These are phyloP conservation scores for Pseudopithomyces maydicus DNA, from an alignment of 2,329 filamentous ascomycete species.

Conservation along the genomic window DNA sequence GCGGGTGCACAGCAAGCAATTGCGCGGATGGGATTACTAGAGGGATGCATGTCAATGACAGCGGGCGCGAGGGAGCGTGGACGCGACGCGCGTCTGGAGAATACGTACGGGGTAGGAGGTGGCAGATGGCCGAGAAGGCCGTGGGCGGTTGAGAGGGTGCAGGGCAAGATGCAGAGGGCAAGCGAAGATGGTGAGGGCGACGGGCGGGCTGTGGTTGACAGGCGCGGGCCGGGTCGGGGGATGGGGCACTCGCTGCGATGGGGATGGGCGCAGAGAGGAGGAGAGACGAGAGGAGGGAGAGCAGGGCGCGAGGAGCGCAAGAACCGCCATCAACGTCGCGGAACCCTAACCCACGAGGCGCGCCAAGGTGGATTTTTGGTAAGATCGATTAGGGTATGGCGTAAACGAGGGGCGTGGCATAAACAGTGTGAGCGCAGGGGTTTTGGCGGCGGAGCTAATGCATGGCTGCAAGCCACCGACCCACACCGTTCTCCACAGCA, in stretches of 20 bases:
- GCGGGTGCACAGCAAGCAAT: background rate
- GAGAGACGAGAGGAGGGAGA: slow-evolving; percentile 3
- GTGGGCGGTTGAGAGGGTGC: slow-evolving; percentile 29
- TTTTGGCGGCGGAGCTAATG: background rate
- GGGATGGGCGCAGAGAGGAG: background rate
- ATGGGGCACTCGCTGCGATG: background rate
- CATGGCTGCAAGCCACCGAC: background rate
- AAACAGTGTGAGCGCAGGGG: background rate
- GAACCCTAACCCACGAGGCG: slow-evolving; percentile 1
- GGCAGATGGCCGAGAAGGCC: background rate
- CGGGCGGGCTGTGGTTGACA: background rate
- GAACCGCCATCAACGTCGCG: slow-evolving; percentile 5
- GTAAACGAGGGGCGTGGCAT: slow-evolving; percentile 2
- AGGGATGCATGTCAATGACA: background rate
- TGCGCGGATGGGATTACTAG: background rate
- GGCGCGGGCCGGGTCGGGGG: background rate
- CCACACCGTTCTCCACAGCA: background rate
- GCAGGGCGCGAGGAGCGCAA: slow-evolving; percentile 4
- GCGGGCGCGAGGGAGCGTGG: background rate
- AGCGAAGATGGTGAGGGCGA: slow-evolving; percentile 1
- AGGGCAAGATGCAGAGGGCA: slow-evolving; percentile 14
- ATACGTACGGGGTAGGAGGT: slow-evolving; percentile 5
- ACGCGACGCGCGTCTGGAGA: background rate
- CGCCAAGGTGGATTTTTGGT: slow-evolving; percentile 5
- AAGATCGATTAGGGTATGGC: slow-evolving; percentile 6